Percentiles rank a stretch among this genome's conserved stretches.
Evolutionary conservation across 106 monocot genomes (phyloP).

Genomic region (Iris macrosiphon): DNA sequence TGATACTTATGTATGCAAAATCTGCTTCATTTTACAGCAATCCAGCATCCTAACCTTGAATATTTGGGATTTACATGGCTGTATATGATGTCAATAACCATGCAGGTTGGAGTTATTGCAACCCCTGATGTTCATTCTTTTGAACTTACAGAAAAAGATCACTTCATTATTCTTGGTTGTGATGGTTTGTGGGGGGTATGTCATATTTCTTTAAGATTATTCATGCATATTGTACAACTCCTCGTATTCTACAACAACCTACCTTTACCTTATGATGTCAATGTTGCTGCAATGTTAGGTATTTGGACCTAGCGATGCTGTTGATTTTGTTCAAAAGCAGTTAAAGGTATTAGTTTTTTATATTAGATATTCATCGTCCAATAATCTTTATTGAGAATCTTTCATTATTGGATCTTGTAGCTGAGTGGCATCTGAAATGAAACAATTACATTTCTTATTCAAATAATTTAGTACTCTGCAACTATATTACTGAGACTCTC

Average conservation of each 20-base stretch:
- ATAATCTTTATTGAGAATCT: too few relatives aligned
- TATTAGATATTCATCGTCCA: too few relatives aligned
- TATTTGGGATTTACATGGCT: background rate
- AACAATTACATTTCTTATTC: too few relatives aligned
- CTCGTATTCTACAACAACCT: background rate
- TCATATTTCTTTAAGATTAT: background rate
- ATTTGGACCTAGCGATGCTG: constrained; percentile 88
- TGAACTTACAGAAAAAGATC: constrained; percentile 68
- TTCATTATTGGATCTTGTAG: too few relatives aligned
- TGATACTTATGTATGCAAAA: background rate
- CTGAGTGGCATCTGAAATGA: too few relatives aligned
- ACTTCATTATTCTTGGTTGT: constrained; percentile 82
- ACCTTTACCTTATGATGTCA: constrained; percentile 4
- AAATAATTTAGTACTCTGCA: too few relatives aligned
- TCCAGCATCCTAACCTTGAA: background rate
- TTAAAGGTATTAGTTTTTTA: constrained; percentile 53
- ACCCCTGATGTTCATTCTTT: constrained; percentile 87
- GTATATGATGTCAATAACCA: background rate
- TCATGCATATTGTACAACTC: background rate
- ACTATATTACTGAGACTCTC: too few relatives aligned
- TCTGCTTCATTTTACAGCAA: background rate
- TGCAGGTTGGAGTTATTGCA: constrained; percentile 83
- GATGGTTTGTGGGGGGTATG: constrained; percentile 92
- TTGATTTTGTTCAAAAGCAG: constrained; percentile 76
- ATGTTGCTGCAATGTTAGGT: constrained; percentile 38